Conservation (phyloP, 2,329 filamentous ascomycete genomes). For the Pseudonectria buxi region DNA sequence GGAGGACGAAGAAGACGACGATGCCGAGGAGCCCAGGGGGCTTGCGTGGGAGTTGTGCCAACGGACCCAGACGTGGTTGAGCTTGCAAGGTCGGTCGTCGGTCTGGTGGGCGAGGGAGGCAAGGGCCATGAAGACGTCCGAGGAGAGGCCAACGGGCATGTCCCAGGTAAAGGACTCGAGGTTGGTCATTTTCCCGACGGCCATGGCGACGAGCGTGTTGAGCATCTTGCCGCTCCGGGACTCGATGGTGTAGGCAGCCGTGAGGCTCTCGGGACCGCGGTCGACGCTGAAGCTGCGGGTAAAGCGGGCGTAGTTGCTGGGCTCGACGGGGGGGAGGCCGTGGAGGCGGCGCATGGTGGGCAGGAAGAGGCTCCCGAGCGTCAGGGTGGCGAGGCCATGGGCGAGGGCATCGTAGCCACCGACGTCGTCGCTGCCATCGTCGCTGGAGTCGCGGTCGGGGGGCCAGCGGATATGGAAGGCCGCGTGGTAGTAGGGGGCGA, state of each 20-base stretch:
- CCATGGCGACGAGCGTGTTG: conserved; percentile 10
- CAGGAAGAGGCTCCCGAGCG: conserved; percentile 7
- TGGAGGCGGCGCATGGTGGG: conserved; percentile 7
- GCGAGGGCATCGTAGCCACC: conserved; percentile 8
- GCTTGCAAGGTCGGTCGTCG: conserved; percentile 1
- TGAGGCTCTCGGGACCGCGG: conserved; percentile 7
- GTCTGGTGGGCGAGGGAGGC: conserved; percentile 4
- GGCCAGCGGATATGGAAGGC: conserved; percentile 10
- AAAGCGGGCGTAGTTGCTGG: conserved; percentile 5
- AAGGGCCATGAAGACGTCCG: conserved; percentile 11
- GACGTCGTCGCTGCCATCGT: neutral
- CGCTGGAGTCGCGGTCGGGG: conserved; percentile 1
- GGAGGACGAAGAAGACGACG: conserved; percentile 1
- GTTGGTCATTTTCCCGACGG: conserved; percentile 10
- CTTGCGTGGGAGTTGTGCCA: conserved; percentile 6
- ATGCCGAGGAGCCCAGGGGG: conserved; percentile 3
- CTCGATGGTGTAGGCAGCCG: conserved; percentile 5
- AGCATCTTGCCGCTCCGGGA: conserved; percentile 10
- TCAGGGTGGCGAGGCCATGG: conserved; percentile 7
- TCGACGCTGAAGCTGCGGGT: conserved; percentile 8
- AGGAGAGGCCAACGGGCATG: conserved; percentile 10
- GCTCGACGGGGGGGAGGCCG: conserved; percentile 3
- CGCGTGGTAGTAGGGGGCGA: conserved; percentile 5
- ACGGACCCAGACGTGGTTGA: conserved; percentile 10
- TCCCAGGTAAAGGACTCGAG: conserved; percentile 11